Evolutionary conservation across 2,329 filamentous ascomycete species (phyloP).

Genomic region (Tolypocladium nubicola): DNA sequence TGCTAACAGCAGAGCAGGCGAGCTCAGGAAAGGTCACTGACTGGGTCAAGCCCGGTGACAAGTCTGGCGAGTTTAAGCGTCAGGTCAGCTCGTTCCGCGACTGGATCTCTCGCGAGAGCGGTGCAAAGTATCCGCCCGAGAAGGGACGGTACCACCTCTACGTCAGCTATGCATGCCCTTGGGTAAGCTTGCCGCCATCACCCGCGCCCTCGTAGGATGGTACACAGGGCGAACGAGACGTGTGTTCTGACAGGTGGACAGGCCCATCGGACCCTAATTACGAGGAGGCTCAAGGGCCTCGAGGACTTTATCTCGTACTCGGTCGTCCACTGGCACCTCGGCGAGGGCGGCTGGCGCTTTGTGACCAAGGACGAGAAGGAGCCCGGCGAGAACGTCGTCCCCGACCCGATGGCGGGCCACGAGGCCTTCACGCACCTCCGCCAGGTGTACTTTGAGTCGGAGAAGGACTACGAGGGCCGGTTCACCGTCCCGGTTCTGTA

Average conservation of each 20-base stretch:
- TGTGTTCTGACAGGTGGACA: constrained; percentile 5
- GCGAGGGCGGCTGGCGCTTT: constrained; percentile 69
- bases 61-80: constrained; percentile 85
- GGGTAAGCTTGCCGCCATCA: constrained; percentile 37
- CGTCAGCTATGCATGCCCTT: constrained; percentile 88
- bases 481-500: constrained; percentile 85
- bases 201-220: not conserved
- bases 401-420: constrained; percentile 60
- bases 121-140: constrained; percentile 71
- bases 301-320: constrained; percentile 73
- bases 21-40: constrained; percentile 46
- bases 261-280: constrained; percentile 79
- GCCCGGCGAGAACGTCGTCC: constrained; percentile 51
- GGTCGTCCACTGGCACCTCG: constrained; percentile 88
- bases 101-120: constrained; percentile 62
- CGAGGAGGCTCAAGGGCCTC: constrained; percentile 81
- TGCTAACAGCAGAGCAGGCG: constrained; percentile 1
- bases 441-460: constrained; percentile 68
- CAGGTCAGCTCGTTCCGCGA: constrained; percentile 74
- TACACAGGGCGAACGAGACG: not conserved
- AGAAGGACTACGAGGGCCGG: constrained; percentile 62
- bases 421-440: constrained; percentile 60
- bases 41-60: constrained; percentile 71
- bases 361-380: constrained; percentile 49
- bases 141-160: constrained; percentile 90